Evolutionary conservation across 352 stramenopile genomes (phyloP).

Genomic region (Halophytophthora batemanensis): DNA sequence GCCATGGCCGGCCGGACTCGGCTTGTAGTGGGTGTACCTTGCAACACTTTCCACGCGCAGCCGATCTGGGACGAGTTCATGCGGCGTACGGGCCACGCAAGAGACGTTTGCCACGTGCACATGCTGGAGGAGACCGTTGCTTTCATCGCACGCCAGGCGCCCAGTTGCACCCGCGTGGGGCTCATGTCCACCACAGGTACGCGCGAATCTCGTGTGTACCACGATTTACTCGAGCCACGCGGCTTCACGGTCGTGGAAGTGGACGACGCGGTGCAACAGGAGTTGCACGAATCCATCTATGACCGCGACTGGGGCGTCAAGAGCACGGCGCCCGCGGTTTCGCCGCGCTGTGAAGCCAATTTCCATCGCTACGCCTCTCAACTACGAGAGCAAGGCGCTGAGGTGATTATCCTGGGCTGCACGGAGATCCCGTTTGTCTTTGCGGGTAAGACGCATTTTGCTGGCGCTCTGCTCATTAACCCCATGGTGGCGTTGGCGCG

Average conservation of each 20-base stretch:
- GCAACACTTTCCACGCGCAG: constrained; percentile 74
- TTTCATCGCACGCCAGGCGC: constrained; percentile 46
- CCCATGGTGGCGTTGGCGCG: constrained; percentile 71
- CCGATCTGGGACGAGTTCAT: constrained; percentile 76
- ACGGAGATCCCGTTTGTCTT: constrained; percentile 82
- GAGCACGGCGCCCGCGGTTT: constrained; percentile 60
- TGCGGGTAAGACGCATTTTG: constrained; percentile 37
- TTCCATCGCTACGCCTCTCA: constrained; percentile 56
- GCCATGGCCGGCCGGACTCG: constrained; percentile 28
- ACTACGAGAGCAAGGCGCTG: constrained; percentile 40
- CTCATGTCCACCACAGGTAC: constrained; percentile 72
- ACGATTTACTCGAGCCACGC: constrained; percentile 60
- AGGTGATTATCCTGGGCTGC: constrained; percentile 73
- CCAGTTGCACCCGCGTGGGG: constrained; percentile 46
- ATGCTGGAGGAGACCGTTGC: constrained; percentile 72
- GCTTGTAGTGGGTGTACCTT: constrained; percentile 62
- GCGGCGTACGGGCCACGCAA: constrained; percentile 23
- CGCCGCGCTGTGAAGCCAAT: constrained; percentile 45
- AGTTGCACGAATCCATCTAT: constrained; percentile 75
- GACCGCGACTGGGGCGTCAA: constrained; percentile 73
- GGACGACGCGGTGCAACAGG: constrained; percentile 37
- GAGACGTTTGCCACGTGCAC: constrained; percentile 40
- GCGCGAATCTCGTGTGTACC: constrained; percentile 55
- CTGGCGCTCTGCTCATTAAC: constrained; percentile 54
- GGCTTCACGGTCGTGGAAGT: constrained; percentile 65